phyloP scores from a whole-genome alignment of 129 eudicot genomes.

The Arctium lappa region DNA sequence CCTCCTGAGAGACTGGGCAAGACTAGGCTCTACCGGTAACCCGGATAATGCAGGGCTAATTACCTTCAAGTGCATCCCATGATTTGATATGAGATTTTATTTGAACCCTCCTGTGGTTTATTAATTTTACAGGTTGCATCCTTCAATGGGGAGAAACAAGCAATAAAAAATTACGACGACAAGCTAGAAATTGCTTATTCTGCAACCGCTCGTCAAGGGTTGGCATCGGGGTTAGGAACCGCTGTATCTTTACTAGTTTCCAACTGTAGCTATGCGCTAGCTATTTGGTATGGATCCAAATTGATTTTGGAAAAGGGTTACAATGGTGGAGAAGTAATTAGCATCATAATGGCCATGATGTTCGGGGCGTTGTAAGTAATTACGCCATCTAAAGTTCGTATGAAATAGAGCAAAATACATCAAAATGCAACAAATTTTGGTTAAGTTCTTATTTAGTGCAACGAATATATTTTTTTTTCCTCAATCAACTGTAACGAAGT shows the following conservation, averaged over 20 bases:
- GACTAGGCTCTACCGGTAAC: too few relatives aligned
- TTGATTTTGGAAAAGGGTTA: constrained; percentile 37
- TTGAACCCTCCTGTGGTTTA: not conserved
- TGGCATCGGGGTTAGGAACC: constrained; percentile 42
- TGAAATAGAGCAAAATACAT: not conserved
- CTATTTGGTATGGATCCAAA: constrained; percentile 46
- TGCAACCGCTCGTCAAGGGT: constrained; percentile 34
- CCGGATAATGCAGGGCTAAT: too few relatives aligned
- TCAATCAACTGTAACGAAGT: not conserved
- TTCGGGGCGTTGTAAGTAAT: constrained; percentile 47
- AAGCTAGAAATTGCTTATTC: constrained; percentile 31
- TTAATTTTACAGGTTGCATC: not conserved
- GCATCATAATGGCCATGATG: constrained; percentile 50
- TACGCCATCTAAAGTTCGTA: not conserved
- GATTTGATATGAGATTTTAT: not conserved
- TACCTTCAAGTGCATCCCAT: too few relatives aligned
- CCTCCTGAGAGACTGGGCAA: too few relatives aligned
- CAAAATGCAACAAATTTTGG: too few relatives aligned
- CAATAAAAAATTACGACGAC: constrained; percentile 33
- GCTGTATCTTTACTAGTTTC: constrained; percentile 25
- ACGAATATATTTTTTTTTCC: not conserved
- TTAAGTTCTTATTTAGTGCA: not conserved
- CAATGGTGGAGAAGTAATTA: constrained; percentile 44
- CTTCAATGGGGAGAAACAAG: constrained; percentile 46
- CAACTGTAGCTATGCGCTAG: constrained; percentile 37